Conservation (phyloP, 2,329 filamentous ascomycete genomes). For the Sphaerulina musiva region DNA sequence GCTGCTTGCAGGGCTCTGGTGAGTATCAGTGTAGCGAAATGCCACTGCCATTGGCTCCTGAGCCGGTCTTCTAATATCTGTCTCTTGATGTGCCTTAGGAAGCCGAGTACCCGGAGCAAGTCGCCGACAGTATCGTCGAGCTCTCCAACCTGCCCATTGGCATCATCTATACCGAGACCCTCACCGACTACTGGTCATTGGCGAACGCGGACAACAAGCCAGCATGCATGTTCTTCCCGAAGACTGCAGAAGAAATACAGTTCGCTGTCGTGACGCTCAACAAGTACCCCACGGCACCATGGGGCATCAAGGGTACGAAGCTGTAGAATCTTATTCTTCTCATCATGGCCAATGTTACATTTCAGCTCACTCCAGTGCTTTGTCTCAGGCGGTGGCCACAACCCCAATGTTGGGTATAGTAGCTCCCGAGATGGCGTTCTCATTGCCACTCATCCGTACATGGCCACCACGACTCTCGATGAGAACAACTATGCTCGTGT, state of each 20-base stretch:
- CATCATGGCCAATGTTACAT: not conserved
- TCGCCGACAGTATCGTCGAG: constrained; percentile 12
- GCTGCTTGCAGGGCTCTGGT: constrained; percentile 9
- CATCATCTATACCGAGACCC: constrained; percentile 14
- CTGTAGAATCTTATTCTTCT: too few species aligned
- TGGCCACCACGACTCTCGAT: constrained; percentile 36
- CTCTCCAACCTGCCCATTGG: constrained; percentile 12
- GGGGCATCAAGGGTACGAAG: constrained; percentile 45
- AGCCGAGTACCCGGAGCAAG: constrained; percentile 14
- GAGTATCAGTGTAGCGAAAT: not conserved
- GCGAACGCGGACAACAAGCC: constrained; percentile 19
- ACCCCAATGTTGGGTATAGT: constrained; percentile 43
- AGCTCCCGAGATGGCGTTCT: constrained; percentile 43
- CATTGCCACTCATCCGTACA: constrained; percentile 39
- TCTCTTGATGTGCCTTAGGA: not conserved
- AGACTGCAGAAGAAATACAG: constrained; percentile 47
- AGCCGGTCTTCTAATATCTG: not conserved
- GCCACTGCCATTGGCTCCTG: too few species aligned
- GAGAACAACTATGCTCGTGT: constrained; percentile 25
- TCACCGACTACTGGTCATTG: constrained; percentile 18
- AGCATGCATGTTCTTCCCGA: constrained; percentile 37
- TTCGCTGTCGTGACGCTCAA: constrained; percentile 47
- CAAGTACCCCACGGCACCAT: constrained; percentile 43
- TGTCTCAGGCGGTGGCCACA: constrained; percentile 40
- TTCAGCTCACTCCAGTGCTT: not conserved